A percentile compares a stretch with the other conserved stretches of the same genome.
Conservation (phyloP, 306 rosid genomes). For the Psophocarpus tetragonolobus region DNA sequence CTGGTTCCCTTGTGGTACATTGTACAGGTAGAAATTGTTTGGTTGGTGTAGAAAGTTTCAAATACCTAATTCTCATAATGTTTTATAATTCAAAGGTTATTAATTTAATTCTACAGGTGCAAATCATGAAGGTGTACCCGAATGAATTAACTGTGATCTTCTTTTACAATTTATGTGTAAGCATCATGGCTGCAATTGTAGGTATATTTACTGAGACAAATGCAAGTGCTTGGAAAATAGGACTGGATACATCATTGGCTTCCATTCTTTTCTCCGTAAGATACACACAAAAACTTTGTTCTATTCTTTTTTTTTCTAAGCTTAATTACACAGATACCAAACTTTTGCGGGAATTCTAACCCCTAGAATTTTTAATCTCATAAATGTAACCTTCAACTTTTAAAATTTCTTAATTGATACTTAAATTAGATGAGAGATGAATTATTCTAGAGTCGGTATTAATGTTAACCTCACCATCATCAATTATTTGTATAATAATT, state of each 20-base stretch:
- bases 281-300: neutral
- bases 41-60: neutral
- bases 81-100: neutral
- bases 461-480: too few relatives aligned
- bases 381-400: too few relatives aligned
- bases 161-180: conserved; percentile 78
- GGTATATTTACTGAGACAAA: conserved; percentile 61
- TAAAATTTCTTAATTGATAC: too few relatives aligned
- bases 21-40: conserved; percentile 57
- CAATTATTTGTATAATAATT: too few relatives aligned
- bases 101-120: conserved; percentile 55
- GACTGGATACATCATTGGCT: conserved; percentile 52
- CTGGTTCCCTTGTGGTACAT: conserved; percentile 90
- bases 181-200: conserved; percentile 63
- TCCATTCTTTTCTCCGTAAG: conserved; percentile 89
- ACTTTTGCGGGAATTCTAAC: too few relatives aligned
- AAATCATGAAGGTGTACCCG: conserved; percentile 92
- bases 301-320: too few relatives aligned
- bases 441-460: too few relatives aligned
- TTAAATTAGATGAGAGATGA: too few relatives aligned
- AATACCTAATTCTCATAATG: neutral
- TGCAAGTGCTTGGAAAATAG: conserved; percentile 77
- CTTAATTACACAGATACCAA: too few relatives aligned
- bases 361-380: too few relatives aligned
- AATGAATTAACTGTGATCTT: conserved; percentile 79